These are phyloP conservation scores for Extremus antarcticus DNA, from an alignment of 495 filamentous ascomycete species.

Conservation along the genomic window DNA sequence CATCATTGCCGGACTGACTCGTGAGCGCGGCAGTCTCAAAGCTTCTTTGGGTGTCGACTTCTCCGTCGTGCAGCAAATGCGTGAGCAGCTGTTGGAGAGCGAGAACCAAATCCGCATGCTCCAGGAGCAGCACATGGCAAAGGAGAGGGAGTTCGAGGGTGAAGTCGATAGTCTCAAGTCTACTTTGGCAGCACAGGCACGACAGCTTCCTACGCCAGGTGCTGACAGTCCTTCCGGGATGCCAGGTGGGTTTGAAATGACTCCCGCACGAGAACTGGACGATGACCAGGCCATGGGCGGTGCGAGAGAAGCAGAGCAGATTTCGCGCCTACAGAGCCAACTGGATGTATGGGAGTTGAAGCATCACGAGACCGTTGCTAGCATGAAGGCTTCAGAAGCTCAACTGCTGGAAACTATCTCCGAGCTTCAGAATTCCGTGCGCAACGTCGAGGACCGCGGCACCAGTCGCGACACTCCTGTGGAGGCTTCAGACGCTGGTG, in stretches of 20 bases:
- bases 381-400: slow-evolving; percentile 62
- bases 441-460: slow-evolving; percentile 40
- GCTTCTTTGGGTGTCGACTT: slow-evolving; percentile 73
- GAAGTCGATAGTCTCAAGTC: slow-evolving; percentile 59
- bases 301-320: slow-evolving; percentile 47
- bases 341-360: slow-evolving; percentile 62
- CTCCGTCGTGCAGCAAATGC: slow-evolving; percentile 75
- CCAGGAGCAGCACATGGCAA: slow-evolving; percentile 55
- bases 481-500: slow-evolving; percentile 29
- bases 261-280: slow-evolving; percentile 25
- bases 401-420: slow-evolving; percentile 59
- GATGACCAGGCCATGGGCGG: slow-evolving; percentile 12
- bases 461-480: neutral
- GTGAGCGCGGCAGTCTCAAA: slow-evolving; percentile 82
- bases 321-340: slow-evolving; percentile 64
- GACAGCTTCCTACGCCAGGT: slow-evolving; percentile 16
- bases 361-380: slow-evolving; percentile 58
- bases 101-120: slow-evolving; percentile 68
- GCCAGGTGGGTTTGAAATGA: slow-evolving; percentile 22
- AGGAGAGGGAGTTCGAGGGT: slow-evolving; percentile 61
- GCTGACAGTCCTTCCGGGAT: slow-evolving; percentile 15
- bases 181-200: slow-evolving; percentile 21
- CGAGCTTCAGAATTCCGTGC: slow-evolving; percentile 54
- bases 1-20: slow-evolving; percentile 86
- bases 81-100: slow-evolving; percentile 75